phyloP scores from a whole-genome alignment of 2,329 filamentous ascomycete genomes.

The Colletotrichum filicis region DNA sequence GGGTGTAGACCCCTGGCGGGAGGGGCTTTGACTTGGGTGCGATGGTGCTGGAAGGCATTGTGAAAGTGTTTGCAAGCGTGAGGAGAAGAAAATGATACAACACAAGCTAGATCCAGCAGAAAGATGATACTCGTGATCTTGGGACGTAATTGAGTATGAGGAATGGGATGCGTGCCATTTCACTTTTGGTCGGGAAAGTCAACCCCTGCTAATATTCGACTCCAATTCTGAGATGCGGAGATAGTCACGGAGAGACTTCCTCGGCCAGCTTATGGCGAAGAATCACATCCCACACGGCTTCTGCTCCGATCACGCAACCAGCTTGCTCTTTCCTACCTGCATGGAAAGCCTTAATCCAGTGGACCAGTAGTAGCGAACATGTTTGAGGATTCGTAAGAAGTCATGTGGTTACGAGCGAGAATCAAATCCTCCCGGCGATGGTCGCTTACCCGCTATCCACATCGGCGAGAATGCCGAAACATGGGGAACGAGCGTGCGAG shows the following conservation, averaged over 20 bases:
- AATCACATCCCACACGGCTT: background rate
- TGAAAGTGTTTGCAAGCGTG: background rate
- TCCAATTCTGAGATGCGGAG: conserved; percentile 20
- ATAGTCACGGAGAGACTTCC: background rate
- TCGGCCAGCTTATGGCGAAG: background rate
- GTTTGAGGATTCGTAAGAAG: background rate
- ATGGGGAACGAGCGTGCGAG: conserved; percentile 1
- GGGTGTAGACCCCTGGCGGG: conserved; percentile 57
- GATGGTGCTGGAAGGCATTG: conserved; percentile 44
- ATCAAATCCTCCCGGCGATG: background rate
- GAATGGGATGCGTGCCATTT: background rate
- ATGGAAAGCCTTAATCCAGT: background rate
- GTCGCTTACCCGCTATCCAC: conserved; percentile 4
- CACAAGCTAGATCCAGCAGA: background rate
- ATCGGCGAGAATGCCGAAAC: conserved; percentile 26
- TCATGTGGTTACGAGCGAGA: background rate
- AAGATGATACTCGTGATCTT: background rate
- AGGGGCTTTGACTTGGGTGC: conserved; percentile 50
- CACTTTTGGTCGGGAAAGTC: background rate
- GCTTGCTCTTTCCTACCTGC: background rate
- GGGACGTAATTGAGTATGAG: background rate
- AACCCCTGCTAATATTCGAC: conserved; percentile 6
- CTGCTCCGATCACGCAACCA: background rate
- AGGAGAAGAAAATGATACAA: background rate
- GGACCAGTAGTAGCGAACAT: background rate